Base-by-base conservation (phyloP, 2,329 filamentous ascomycete genomes). In the Fusarium multiceps region DNA sequence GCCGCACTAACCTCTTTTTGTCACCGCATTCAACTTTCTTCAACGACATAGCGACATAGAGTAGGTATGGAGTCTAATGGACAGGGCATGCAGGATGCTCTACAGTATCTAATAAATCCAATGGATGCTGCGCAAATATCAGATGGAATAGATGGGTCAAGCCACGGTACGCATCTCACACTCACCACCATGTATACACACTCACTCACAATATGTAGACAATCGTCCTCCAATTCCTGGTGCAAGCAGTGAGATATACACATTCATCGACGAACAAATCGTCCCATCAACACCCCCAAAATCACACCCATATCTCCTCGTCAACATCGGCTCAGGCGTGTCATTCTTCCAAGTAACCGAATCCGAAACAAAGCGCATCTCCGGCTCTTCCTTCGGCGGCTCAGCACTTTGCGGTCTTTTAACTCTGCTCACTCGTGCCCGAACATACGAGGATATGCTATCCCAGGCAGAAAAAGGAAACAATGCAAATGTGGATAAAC, bases 391-490 rank as follows among this genome's bases (percentile, higher is more conserved):
- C 4, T 87, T 99, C 0, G 96, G 96, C 21, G 96, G 96, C 28
- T 96, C 96, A 9, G 98, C 96, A 1, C 90, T 99, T 46, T 98
- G 96, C 93, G 96, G 96, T 1, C 84, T 99, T 16, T 86, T 99
- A n/a, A 94, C 93, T 8, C 87, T 99, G 43, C 86, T 99, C 42
- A 99, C 96, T 0, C 93, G 94, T 20, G 93, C 94, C 16, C 88
- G 92, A 46, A 94, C 90, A n/a, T 99, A 98, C 76, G 95, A 98
- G 78, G 94, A 97, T 72, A 99, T 99, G 96, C 86, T 99, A 21
- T 90, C 91, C 55, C 91, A 97, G 82, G 94, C 96, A 1, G 96
- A 96, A 71, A 86, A 89, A 34, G 96, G 96, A 18, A 95, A 99
- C 81, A 99, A 99, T 76, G 87, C 91, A 21, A 92, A 92, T 28